Evolutionary conservation across 495 filamentous ascomycete species (phyloP).

Genomic region (Viridothelium virens): DNA sequence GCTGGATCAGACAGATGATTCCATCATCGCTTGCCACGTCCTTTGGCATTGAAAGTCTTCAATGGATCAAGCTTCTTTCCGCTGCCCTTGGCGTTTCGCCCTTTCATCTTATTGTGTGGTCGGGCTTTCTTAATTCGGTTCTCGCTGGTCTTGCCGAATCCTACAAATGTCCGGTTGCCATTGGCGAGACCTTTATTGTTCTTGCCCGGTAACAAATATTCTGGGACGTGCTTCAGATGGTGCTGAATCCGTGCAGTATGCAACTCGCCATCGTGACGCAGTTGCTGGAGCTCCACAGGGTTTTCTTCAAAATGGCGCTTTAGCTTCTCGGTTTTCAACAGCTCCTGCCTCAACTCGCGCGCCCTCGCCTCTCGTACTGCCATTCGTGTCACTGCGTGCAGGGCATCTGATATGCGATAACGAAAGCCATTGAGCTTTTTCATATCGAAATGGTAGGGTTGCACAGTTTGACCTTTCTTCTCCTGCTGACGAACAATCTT

Average conservation of each 20-base stretch:
- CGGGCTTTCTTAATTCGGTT: constrained; percentile 69
- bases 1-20: background rate
- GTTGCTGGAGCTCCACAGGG: constrained; percentile 73
- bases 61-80: constrained; percentile 67
- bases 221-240: constrained; percentile 91
- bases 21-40: constrained; percentile 25
- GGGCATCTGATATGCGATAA: constrained; percentile 87
- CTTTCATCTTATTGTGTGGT: constrained; percentile 46
- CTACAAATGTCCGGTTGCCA: constrained; percentile 62
- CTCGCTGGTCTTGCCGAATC: constrained; percentile 62
- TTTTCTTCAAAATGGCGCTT: constrained; percentile 97
- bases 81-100: constrained; percentile 49
- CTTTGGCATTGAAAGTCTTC: constrained; percentile 71
- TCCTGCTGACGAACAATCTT: constrained; percentile 47
- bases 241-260: constrained; percentile 69
- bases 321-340: constrained; percentile 85
- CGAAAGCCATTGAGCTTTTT: constrained; percentile 83
- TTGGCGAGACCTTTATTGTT: constrained; percentile 59
- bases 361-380: constrained; percentile 84
- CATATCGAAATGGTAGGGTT: constrained; percentile 93
- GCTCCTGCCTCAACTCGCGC: constrained; percentile 76
- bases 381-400: constrained; percentile 70
- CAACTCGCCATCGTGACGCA: constrained; percentile 85
- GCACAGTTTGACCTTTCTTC: constrained; percentile 66
- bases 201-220: constrained; percentile 81